Conservation (phyloP, 768 basidiomycete species). For the Butyriboletus loyo region DNA sequence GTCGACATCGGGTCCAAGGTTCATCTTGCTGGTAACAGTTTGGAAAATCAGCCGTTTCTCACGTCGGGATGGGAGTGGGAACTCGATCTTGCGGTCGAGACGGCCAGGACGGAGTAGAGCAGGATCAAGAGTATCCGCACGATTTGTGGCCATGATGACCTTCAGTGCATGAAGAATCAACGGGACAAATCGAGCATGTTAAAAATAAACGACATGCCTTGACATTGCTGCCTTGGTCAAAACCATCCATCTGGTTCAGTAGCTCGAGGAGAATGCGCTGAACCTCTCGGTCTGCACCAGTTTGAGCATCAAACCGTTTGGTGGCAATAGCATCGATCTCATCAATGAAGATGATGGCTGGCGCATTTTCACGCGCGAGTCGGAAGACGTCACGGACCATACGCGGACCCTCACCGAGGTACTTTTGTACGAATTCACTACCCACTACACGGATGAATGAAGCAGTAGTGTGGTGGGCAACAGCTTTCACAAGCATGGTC, state of each 20-base stretch:
- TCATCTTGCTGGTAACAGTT: slow-evolving; percentile 96
- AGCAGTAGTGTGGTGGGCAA: slow-evolving; percentile 95
- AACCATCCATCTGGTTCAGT: slow-evolving; percentile 99
- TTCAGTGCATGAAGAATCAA: slow-evolving; percentile 28
- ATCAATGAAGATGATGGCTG: slow-evolving; percentile 99
- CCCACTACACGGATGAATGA: slow-evolving; percentile 98
- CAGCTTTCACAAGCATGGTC: slow-evolving; percentile 99
- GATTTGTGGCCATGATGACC: slow-evolving; percentile 99
- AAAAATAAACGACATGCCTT: slow-evolving; percentile 54
- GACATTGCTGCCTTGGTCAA: slow-evolving; percentile 97
- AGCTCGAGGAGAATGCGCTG: slow-evolving; percentile 97
- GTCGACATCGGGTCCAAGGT: slow-evolving; percentile 95
- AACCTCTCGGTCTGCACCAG: slow-evolving; percentile 97
- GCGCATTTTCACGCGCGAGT: slow-evolving; percentile 93
- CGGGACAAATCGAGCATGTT: neutral
- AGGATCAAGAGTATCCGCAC: slow-evolving; percentile 96
- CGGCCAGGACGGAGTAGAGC: slow-evolving; percentile 96
- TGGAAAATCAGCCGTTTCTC: slow-evolving; percentile 98
- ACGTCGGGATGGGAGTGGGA: slow-evolving; percentile 89
- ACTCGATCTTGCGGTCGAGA: slow-evolving; percentile 98
- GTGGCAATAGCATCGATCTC: slow-evolving; percentile 99
- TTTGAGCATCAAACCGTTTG: slow-evolving; percentile 99
- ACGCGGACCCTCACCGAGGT: slow-evolving; percentile 97
- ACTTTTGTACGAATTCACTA: slow-evolving; percentile 99
- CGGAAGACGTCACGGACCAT: slow-evolving; percentile 99